Base-by-base conservation (phyloP, 139 green algal species). In the Chloropicon primus region DNA sequence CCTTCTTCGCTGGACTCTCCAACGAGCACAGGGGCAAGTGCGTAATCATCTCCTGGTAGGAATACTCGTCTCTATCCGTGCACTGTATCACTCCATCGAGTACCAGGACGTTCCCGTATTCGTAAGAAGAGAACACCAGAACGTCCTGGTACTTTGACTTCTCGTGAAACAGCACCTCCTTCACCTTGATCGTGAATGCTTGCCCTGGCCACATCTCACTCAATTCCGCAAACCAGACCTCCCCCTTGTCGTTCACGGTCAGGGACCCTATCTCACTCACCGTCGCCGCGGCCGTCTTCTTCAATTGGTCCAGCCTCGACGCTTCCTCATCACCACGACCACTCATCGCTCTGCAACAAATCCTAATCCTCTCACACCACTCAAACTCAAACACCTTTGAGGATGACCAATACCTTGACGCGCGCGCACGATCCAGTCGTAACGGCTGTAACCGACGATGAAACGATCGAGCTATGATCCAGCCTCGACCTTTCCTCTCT, bases 21-120 rank as follows among this genome's bases (percentile, higher is more conserved):
- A 97, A 84, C 1, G 89, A 87, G 78, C 91, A 97, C 26, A 97
- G 77, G 0, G 96, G 91, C 26, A 99, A 78, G 83, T 99, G 93
- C 0, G 91, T 82, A 28, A 99, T 97, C 95, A 99, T 98, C 85
- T 99, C 96, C 85, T 97, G 92, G 85, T 99, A 99, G 1, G 90
- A 87, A 74, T 95, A 96, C 83, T 99, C 96, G 78, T 99, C 96
- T 1, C 87, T 82, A 24, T 98, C 90, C 22, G 95, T 99, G 75
- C 85, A 90, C 82, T 99, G 96, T 28, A 99, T 98, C 5, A 97
- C 93, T 62, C 87, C 96, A 74, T 99, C 96, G 26, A 99, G 86
- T 54, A 97, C 72, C 74, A 99, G 83, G 23, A 99, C 94, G 0
- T 81, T 93, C 41, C 95, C 96, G 84, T 95, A 97, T 1, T 90